Evolutionary conservation across 1,284 basidiomycete genomes (phyloP), one percentile per base, ranked within the genome.

Genomic region (Marasmius tenuissimus): DNA sequence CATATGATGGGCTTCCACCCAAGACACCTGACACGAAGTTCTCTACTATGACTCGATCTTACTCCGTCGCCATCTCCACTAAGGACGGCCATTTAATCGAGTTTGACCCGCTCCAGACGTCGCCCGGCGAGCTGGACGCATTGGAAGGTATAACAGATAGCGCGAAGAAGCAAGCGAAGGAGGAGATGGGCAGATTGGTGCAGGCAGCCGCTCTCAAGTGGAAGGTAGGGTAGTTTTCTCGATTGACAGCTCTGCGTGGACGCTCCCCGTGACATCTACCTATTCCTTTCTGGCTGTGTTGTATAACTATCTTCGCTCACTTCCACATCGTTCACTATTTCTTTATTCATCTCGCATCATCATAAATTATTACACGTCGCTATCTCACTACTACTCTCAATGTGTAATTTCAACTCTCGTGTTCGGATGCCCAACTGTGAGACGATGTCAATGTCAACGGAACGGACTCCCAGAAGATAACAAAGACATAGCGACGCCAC

Each of bases 161-260:
- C 67, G 89, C 91, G 40, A 93, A 92, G 80, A 90, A 89, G 70
- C 85, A 90, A 67, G 90, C 89, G 12, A 85, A 84, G 67, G 82
- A 86, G 57, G 91, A 92, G 65, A 89, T 92, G 84, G 79, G 84
- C 4, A 76, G 83, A 60, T 75, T 93, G 38, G 84, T 92, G 37
- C 84, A 86, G 69, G 83, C 85, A 53, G 85, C 89, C 18, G 82
- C 91, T 38, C 84, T 87, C 56, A 87, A 90, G 68, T 93, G 91
- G 91, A 87, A 82, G 65, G 81, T 89, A 54, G 73, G 74, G 63
- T 81, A 72, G 68, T 27, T 27, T 27, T 27, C 27, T 27, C 27
- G 27, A 27, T 27, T 27, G 27, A 27, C 27, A 27, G 27, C 4
- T 27, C 27, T 27, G 48, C 18, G 5, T 52, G 7, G 10, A 33